phyloP scores from a whole-genome alignment of 179 eudicot genomes.

The Silene vulgaris region DNA sequence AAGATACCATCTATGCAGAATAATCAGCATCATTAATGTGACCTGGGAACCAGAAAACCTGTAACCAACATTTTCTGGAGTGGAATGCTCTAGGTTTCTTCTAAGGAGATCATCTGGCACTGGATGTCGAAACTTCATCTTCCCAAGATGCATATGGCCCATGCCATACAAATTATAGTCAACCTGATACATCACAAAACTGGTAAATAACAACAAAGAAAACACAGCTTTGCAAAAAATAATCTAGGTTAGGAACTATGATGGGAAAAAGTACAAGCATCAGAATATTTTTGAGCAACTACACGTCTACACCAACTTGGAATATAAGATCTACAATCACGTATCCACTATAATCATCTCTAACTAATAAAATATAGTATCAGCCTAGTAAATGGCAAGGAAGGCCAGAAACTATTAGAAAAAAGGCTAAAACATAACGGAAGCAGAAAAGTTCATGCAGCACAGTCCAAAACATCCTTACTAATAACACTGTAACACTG shows the following conservation, averaged over 20 bases:
- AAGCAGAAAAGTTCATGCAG: background rate
- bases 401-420: background rate
- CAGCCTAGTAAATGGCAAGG: background rate
- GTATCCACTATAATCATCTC: background rate
- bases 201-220: background rate
- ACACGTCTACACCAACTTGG: background rate
- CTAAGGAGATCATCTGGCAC: constrained; percentile 42
- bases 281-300: background rate
- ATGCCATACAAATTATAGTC: constrained; percentile 90
- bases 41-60: constrained; percentile 54
- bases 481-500: background rate
- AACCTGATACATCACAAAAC: constrained; percentile 38
- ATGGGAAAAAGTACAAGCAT: background rate
- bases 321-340: background rate
- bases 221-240: background rate
- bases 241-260: background rate
- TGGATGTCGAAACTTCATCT: constrained; percentile 76
- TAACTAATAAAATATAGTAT: background rate
- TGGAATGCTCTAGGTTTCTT: constrained; percentile 20
- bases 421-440: background rate
- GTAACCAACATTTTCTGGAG: constrained; percentile 21
- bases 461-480: background rate
- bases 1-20: background rate
- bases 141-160: constrained; percentile 85
- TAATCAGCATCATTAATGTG: constrained; percentile 10